These are phyloP conservation scores for Fusarium chuoi DNA, from an alignment of 2,329 filamentous ascomycete species.

Conservation along the genomic window DNA sequence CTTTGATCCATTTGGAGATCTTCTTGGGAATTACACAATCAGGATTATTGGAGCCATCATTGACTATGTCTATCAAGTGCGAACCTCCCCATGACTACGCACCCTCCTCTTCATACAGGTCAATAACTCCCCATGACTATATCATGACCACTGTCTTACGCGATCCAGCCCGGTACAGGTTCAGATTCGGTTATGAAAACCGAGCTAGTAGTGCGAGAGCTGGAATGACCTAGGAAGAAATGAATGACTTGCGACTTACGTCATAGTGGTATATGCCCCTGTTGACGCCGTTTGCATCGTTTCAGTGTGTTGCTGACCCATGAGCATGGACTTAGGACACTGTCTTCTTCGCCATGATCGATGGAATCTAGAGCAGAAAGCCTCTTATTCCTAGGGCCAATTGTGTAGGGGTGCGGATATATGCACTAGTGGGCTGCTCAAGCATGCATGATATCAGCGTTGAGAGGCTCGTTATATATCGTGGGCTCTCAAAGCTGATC, in stretches of 20 bases:
- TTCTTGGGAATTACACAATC: neutral
- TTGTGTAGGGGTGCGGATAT: conserved; percentile 43
- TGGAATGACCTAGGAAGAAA: neutral
- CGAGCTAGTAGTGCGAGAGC: neutral
- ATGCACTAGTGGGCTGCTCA: conserved; percentile 49
- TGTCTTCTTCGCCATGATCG: conserved; percentile 19
- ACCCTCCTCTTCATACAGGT: neutral
- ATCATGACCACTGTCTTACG: neutral
- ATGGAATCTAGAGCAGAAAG: conserved; percentile 52
- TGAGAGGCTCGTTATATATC: conserved; percentile 55
- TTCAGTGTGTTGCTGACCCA: neutral
- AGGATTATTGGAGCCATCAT: neutral
- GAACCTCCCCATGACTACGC: neutral
- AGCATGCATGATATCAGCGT: conserved; percentile 56
- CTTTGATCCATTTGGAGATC: neutral
- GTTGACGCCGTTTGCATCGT: neutral
- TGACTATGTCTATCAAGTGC: neutral
- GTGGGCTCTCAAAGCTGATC: conserved; percentile 2
- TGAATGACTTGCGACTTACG: neutral
- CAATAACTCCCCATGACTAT: neutral
- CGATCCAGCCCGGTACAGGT: neutral
- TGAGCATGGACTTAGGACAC: neutral
- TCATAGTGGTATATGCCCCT: conserved; percentile 11
- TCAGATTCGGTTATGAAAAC: neutral
- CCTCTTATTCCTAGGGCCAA: conserved; percentile 51